Conservation (phyloP, 805 yeast species). For the Lipomyces chichibuensis region DNA sequence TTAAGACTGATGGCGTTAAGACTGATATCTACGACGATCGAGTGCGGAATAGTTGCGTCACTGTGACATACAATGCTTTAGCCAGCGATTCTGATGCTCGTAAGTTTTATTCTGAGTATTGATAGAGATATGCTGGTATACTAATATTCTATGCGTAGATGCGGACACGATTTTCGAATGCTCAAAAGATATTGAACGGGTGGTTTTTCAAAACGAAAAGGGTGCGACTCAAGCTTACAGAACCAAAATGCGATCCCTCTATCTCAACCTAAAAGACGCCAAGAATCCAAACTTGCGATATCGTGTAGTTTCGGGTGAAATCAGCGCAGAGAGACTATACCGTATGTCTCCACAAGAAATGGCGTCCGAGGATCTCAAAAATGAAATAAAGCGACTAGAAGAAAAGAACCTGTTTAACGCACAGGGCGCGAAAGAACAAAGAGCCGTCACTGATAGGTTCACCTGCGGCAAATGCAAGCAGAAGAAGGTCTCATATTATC, state of each 20-base stretch:
- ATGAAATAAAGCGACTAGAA: constrained; percentile 81
- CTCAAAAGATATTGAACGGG: constrained; percentile 73
- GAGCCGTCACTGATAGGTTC: constrained; percentile 95
- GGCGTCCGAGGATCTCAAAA: constrained; percentile 89
- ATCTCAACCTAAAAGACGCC: constrained; percentile 84
- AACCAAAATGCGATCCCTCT: constrained; percentile 81
- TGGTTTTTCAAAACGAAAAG: constrained; percentile 61
- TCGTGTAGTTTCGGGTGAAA: constrained; percentile 66
- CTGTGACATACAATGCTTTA: constrained; percentile 84
- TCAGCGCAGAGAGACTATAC: constrained; percentile 66
- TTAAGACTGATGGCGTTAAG: constrained; percentile 77
- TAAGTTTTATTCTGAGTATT: constrained; percentile 12
- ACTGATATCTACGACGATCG: constrained; percentile 70
- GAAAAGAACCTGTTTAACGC: constrained; percentile 93
- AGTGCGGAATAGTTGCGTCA: constrained; percentile 81
- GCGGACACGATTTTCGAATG: constrained; percentile 63
- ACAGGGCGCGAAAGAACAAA: constrained; percentile 93
- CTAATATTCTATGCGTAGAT: constrained; percentile 41
- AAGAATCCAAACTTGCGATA: constrained; percentile 83
- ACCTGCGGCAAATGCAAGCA: constrained; percentile 98
- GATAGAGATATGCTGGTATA: background rate
- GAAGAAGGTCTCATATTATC: constrained; percentile 94
- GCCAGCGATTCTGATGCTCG: constrained; percentile 70
- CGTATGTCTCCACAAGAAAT: constrained; percentile 89
- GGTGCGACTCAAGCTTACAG: constrained; percentile 64